Percentiles rank a stretch among this genome's conserved stretches.
phyloP scores from a whole-genome alignment of 2,329 filamentous ascomycete species.

The Trematosphaeria pertusa region DNA sequence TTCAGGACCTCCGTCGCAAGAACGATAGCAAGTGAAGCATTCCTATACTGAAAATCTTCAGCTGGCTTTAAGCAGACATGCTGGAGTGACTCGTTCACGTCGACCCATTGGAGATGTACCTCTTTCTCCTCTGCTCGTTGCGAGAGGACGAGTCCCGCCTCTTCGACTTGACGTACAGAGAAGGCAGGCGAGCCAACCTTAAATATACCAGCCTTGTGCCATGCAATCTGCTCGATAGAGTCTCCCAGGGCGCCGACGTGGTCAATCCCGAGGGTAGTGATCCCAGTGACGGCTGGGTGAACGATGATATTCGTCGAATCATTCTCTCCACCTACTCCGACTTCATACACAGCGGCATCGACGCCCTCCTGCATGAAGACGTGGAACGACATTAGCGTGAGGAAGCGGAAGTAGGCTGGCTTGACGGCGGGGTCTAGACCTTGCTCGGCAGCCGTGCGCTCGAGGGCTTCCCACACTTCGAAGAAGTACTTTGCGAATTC shows the following conservation, averaged over 20 bases:
- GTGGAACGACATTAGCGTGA: slow-evolving; percentile 63
- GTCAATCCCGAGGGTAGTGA: slow-evolving; percentile 73
- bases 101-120: slow-evolving; percentile 14
- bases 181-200: slow-evolving; percentile 65
- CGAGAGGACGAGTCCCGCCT: slow-evolving; percentile 12
- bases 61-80: too few species aligned
- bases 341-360: slow-evolving; percentile 70
- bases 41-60: too few species aligned
- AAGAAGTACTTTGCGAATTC: slow-evolving; percentile 41
- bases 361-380: slow-evolving; percentile 69
- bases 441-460: not conserved
- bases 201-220: slow-evolving; percentile 78
- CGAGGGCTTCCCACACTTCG: slow-evolving; percentile 35
- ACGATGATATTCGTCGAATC: slow-evolving; percentile 72
- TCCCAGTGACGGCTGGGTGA: slow-evolving; percentile 64
- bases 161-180: slow-evolving; percentile 13
- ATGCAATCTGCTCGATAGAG: slow-evolving; percentile 71
- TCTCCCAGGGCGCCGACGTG: slow-evolving; percentile 69
- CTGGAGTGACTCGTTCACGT: slow-evolving; percentile 33
- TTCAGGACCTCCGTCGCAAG: too few species aligned
- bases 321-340: slow-evolving; percentile 63
- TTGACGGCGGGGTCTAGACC: slow-evolving; percentile 61
- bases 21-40: too few species aligned
- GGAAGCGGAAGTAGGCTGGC: slow-evolving; percentile 77
- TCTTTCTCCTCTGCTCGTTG: slow-evolving; percentile 20